Evolutionary conservation across 2,329 filamentous ascomycete genomes (phyloP).

Genomic region (Neonectria hederae): DNA sequence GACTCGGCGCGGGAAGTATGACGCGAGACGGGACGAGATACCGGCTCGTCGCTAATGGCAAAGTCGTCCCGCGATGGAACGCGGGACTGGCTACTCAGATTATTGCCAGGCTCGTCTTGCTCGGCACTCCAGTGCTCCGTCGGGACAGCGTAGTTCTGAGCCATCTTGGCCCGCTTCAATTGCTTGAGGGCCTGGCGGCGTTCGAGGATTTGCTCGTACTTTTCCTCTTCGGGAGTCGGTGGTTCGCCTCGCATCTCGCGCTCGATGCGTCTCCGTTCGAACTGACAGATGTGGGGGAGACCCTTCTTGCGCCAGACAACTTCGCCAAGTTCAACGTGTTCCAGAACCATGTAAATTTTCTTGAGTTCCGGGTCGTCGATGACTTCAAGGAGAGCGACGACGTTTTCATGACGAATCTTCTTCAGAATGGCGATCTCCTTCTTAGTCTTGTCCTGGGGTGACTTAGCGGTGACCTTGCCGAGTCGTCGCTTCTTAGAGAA

Average conservation of each 20-base stretch:
- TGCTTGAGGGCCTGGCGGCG: conserved; percentile 67
- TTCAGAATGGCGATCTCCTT: conserved; percentile 98
- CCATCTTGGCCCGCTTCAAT: conserved; percentile 64
- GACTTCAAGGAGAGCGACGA: conserved; percentile 93
- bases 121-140: conserved; percentile 86
- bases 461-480: conserved; percentile 77
- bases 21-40: conserved; percentile 52
- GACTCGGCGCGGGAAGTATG: conserved; percentile 55
- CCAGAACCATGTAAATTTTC: conserved; percentile 98
- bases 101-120: conserved; percentile 65
- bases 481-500: conserved; percentile 93
- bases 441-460: conserved; percentile 83
- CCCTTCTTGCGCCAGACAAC: conserved; percentile 94
- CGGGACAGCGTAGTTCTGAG: conserved; percentile 59
- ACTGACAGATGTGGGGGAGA: conserved; percentile 80
- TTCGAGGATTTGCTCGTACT: conserved; percentile 67
- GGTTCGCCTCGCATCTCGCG: conserved; percentile 71
- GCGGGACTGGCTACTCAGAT: conserved; percentile 52
- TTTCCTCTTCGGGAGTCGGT: conserved; percentile 68
- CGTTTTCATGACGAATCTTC: conserved; percentile 97
- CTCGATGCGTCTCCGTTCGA: conserved; percentile 84
- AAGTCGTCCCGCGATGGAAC: conserved; percentile 55
- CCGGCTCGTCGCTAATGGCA: conserved; percentile 46
- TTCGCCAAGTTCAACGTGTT: conserved; percentile 94
- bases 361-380: conserved; percentile 96